Conservation (phyloP, 495 filamentous ascomycete species). For the Talaromyces liani region DNA sequence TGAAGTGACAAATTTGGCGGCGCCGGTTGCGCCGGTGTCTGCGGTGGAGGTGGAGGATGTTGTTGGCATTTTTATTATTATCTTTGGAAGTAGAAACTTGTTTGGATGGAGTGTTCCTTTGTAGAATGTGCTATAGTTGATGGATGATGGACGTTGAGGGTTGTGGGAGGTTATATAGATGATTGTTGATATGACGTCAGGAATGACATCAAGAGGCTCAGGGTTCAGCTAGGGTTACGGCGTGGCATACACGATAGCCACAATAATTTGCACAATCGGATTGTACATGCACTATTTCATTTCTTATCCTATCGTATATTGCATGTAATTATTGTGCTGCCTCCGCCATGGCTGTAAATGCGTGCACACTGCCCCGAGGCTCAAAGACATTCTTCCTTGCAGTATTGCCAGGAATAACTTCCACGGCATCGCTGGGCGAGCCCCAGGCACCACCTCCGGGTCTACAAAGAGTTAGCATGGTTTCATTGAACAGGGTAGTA, state of each 20-base stretch:
- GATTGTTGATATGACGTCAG: not conserved
- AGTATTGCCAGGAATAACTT: not conserved
- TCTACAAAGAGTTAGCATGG: slow-evolving; percentile 10
- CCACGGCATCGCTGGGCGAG: slow-evolving; percentile 1
- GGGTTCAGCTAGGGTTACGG: not conserved
- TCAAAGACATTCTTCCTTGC: slow-evolving; percentile 7
- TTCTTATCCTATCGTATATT: not conserved
- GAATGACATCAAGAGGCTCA: not conserved
- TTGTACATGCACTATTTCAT: not conserved
- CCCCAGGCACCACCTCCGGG: slow-evolving; percentile 21
- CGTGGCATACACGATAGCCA: not conserved
- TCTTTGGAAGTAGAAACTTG: no score
- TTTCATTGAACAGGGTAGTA: not conserved
- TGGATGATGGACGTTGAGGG: not conserved
- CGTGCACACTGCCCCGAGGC: slow-evolving; percentile 14
- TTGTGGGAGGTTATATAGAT: not conserved
- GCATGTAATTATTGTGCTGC: not conserved
- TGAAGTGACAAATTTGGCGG: slow-evolving; percentile 40
- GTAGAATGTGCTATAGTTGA: no score
- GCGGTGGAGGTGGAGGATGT: slow-evolving; percentile 13
- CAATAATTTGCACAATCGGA: not conserved
- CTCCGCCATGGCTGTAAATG: slow-evolving; percentile 13
- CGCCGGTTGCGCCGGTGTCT: slow-evolving; percentile 30
- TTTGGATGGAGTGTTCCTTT: no score
- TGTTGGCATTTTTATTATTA: not conserved